Evolutionary conservation across 148 eudicot species (phyloP).

Genomic region (Silene conica): DNA sequence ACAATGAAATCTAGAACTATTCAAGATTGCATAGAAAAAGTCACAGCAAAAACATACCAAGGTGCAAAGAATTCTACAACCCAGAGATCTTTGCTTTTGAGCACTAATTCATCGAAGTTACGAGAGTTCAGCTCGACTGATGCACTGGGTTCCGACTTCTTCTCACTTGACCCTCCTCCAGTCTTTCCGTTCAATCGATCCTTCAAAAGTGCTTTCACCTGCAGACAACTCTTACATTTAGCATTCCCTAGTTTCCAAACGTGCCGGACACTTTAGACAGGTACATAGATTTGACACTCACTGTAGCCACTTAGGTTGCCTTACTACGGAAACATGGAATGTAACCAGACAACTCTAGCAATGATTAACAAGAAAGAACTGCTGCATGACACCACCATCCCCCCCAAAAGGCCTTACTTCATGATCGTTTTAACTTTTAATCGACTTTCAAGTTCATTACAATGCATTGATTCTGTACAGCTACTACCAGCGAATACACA

Average conservation of each 20-base stretch:
- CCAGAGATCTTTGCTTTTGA: conserved; percentile 93
- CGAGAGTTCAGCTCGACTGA: conserved; percentile 80
- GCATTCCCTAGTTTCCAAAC: background rate
- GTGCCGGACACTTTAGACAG: too few relatives aligned
- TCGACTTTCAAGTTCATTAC: too few relatives aligned
- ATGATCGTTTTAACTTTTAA: too few relatives aligned
- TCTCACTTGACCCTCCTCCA: conserved; percentile 71
- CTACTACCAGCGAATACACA: too few relatives aligned
- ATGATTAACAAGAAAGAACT: too few relatives aligned
- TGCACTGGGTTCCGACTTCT: conserved; percentile 76
- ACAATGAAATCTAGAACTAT: background rate
- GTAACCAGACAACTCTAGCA: too few relatives aligned
- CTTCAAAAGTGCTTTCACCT: conserved; percentile 79
- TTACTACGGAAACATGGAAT: too few relatives aligned
- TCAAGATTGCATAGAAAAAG: background rate
- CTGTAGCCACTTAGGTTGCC: too few relatives aligned
- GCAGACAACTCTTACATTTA: conserved; percentile 25
- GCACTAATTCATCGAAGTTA: conserved; percentile 82
- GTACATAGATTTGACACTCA: too few relatives aligned
- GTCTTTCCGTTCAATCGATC: conserved; percentile 78
- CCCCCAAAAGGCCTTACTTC: too few relatives aligned
- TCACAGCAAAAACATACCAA: conserved; percentile 48
- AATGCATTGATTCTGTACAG: too few relatives aligned
- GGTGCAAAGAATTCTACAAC: conserved; percentile 98
- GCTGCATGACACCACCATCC: too few relatives aligned